phyloP scores from a whole-genome alignment of 2,329 filamentous ascomycete genomes.

The Pseudocercospora cruenta region DNA sequence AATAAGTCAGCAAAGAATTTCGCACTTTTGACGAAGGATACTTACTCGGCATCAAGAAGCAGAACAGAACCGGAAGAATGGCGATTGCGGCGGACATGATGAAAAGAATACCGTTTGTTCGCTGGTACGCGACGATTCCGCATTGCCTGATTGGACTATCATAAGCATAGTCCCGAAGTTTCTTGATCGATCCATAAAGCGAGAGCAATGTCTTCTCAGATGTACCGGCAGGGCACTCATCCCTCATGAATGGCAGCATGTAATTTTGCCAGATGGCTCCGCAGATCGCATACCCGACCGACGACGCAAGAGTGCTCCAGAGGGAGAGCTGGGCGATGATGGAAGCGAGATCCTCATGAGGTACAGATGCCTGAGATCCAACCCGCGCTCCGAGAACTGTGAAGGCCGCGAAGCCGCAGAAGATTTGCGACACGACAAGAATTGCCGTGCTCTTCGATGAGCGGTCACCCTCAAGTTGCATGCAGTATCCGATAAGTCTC shows the following conservation, averaged over 20 bases:
- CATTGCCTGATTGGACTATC: constrained; percentile 7
- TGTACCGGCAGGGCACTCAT: constrained; percentile 6
- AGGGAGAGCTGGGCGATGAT: constrained; percentile 45
- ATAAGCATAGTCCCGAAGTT: constrained; percentile 4
- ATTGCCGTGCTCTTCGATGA: constrained; percentile 43
- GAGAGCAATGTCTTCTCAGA: not conserved
- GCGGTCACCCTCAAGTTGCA: constrained; percentile 38
- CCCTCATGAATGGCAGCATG: constrained; percentile 13
- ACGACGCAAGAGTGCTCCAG: constrained; percentile 47
- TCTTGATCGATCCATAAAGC: constrained; percentile 10
- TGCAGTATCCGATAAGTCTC: constrained; percentile 44
- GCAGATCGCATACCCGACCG: constrained; percentile 46
- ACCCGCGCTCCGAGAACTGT: constrained; percentile 48
- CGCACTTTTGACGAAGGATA: not conserved
- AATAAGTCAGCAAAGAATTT: not conserved
- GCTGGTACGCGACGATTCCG: constrained; percentile 9
- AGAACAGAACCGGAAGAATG: constrained; percentile 2
- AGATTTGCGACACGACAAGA: constrained; percentile 43
- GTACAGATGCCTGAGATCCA: constrained; percentile 47
- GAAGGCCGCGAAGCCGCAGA: constrained; percentile 45
- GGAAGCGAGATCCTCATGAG: constrained; percentile 48
- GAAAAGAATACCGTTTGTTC: constrained; percentile 14
- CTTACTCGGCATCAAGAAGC: constrained; percentile 16
- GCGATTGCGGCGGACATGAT: not conserved
- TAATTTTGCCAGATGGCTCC: constrained; percentile 12